Conservation (phyloP, 257 asterid species). For the Scutellaria baicalensis region DNA sequence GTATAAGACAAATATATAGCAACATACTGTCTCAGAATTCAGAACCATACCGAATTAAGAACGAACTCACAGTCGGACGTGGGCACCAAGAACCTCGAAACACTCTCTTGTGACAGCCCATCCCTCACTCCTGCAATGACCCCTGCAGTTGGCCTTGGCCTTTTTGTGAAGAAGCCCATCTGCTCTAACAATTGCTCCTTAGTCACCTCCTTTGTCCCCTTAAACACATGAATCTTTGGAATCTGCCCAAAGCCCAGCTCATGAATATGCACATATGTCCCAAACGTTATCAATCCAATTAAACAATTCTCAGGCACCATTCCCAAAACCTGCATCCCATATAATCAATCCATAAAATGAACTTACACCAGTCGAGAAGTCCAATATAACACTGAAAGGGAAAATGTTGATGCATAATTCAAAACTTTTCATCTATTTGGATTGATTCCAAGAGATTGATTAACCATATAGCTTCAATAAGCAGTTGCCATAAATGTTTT, state of each 20-base stretch:
- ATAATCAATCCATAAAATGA: neutral
- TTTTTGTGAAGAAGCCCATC: conserved; percentile 86
- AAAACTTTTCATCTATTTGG: neutral
- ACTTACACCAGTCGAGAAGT: neutral
- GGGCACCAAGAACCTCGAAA: conserved; percentile 88
- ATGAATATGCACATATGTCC: conserved; percentile 86
- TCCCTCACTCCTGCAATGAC: conserved; percentile 95
- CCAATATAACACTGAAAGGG: neutral
- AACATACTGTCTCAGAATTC: conserved; percentile 1
- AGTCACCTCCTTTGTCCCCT: conserved; percentile 85
- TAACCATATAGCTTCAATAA: neutral
- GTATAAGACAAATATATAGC: neutral
- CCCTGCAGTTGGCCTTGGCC: conserved; percentile 74
- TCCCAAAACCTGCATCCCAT: conserved; percentile 67
- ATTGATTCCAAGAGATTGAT: neutral
- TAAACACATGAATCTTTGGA: conserved; percentile 92
- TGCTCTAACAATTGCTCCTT: conserved; percentile 92
- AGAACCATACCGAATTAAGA: conserved; percentile 67
- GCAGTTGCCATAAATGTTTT: neutral
- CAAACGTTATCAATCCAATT: conserved; percentile 86
- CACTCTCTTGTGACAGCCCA: conserved; percentile 87
- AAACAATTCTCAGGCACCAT: conserved; percentile 90
- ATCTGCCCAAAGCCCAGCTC: conserved; percentile 91
- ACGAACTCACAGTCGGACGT: conserved; percentile 97
- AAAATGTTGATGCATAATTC: neutral